A percentile compares a stretch with the other conserved stretches of the same genome.
Conservation (phyloP, 208 protist genomes). For the Crithidia bombi region DNA sequence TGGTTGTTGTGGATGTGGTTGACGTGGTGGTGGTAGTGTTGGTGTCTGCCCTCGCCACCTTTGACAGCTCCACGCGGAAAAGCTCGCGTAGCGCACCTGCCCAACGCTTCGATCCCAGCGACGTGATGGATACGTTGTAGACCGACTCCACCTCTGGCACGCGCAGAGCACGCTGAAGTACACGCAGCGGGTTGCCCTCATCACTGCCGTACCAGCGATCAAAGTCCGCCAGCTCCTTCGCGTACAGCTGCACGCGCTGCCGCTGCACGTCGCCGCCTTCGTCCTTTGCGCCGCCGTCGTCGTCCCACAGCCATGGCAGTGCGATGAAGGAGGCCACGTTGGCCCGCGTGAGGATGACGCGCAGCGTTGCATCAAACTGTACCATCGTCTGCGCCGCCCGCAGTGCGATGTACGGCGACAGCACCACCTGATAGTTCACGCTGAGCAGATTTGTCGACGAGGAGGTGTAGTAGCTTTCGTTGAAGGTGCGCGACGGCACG, state of each 20-base stretch:
- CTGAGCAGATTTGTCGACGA: not conserved
- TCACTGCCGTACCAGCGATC: constrained; percentile 19
- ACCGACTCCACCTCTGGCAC: constrained; percentile 5
- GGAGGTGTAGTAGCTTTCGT: constrained; percentile 2
- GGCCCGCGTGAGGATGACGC: constrained; percentile 9
- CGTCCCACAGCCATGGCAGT: constrained; percentile 9
- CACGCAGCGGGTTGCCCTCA: constrained; percentile 9
- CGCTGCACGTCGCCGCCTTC: not conserved
- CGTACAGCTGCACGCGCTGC: constrained; percentile 5
- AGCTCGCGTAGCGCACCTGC: constrained; percentile 13
- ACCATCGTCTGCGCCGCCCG: not conserved
- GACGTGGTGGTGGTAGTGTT: not conserved
- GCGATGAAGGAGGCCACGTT: constrained; percentile 27
- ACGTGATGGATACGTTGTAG: not conserved
- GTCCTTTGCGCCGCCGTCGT: not conserved
- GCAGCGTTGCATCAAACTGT: constrained; percentile 21
- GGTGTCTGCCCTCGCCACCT: not conserved
- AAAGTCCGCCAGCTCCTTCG: constrained; percentile 17
- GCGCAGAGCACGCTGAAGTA: constrained; percentile 15
- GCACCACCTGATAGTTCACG: constrained; percentile 24
- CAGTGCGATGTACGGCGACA: constrained; percentile 20
- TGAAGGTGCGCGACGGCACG: constrained; percentile 9
- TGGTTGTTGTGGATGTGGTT: not conserved
- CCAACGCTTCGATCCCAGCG: constrained; percentile 19
- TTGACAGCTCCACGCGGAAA: constrained; percentile 21